Evolutionary conservation across 1,284 basidiomycete genomes (phyloP).

Genomic region (Exsudoporus floridanus): DNA sequence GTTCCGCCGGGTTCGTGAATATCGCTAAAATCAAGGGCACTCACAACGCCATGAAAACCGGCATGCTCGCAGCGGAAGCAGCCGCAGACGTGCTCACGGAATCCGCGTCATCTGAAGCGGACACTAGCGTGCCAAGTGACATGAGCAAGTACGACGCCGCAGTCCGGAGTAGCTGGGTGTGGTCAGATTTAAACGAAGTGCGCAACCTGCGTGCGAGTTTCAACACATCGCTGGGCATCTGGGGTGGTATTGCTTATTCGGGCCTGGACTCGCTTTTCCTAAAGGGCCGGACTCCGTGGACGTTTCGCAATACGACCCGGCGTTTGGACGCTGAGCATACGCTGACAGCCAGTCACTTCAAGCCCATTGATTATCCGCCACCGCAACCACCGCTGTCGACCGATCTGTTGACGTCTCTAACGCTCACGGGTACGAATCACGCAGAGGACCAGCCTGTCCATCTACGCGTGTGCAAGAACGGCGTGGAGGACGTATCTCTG

Average conservation of each 20-base stretch:
- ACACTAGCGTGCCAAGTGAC: slow-evolving; percentile 47
- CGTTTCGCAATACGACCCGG: slow-evolving; percentile 68
- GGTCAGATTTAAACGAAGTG: slow-evolving; percentile 87
- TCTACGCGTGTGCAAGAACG: slow-evolving; percentile 67
- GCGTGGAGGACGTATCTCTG: slow-evolving; percentile 47
- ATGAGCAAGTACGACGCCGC: slow-evolving; percentile 77
- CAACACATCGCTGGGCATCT: slow-evolving; percentile 81
- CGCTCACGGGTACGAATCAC: slow-evolving; percentile 95
- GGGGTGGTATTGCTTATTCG: slow-evolving; percentile 88
- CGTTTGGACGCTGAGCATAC: slow-evolving; percentile 76
- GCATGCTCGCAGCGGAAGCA: slow-evolving; percentile 94
- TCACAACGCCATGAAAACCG: slow-evolving; percentile 99
- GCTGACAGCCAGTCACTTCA: slow-evolving; percentile 62
- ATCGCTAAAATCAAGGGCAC: slow-evolving; percentile 99
- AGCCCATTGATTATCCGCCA: slow-evolving; percentile 87
- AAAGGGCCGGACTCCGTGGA: slow-evolving; percentile 90
- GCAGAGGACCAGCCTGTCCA: slow-evolving; percentile 95
- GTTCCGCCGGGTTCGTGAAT: slow-evolving; percentile 96
- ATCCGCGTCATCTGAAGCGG: slow-evolving; percentile 10
- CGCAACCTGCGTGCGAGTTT: slow-evolving; percentile 93
- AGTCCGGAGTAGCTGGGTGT: slow-evolving; percentile 84
- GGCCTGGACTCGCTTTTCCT: slow-evolving; percentile 88
- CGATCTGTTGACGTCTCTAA: slow-evolving; percentile 89
- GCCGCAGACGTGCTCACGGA: slow-evolving; percentile 65
- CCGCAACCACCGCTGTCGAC: slow-evolving; percentile 93